Percentiles rank a stretch among this genome's conserved stretches.
Conservation (phyloP, 768 basidiomycete genomes). For the Amanita thiersii region DNA sequence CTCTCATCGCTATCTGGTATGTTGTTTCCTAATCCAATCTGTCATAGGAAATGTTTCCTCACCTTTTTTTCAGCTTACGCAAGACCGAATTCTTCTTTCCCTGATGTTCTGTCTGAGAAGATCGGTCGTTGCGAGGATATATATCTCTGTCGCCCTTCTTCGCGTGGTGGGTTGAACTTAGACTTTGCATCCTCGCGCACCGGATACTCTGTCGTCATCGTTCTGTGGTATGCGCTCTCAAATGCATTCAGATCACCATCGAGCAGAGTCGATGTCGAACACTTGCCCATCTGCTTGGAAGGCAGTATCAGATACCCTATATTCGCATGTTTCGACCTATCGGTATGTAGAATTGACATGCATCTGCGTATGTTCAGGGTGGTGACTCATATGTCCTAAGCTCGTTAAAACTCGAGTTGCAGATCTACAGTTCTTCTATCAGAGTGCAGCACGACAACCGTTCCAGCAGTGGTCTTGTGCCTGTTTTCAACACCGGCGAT, state of each 20-base stretch:
- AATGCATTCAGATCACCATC: slow-evolving; percentile 16
- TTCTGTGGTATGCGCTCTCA: slow-evolving; percentile 10
- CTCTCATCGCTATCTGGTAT: background rate
- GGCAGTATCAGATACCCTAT: slow-evolving; percentile 24
- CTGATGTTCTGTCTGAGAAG: background rate
- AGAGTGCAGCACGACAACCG: slow-evolving; percentile 30
- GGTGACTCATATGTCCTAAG: background rate
- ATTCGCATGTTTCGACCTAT: slow-evolving; percentile 42
- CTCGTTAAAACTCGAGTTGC: slow-evolving; percentile 49
- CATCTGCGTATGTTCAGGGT: background rate
- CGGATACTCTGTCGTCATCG: background rate
- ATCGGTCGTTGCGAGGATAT: background rate
- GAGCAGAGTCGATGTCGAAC: slow-evolving; percentile 21
- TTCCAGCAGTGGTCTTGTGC: slow-evolving; percentile 23
- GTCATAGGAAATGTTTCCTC: too few relatives aligned
- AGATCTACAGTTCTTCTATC: slow-evolving; percentile 54
- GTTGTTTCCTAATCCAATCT: background rate
- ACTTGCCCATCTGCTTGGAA: slow-evolving; percentile 23
- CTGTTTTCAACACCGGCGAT: slow-evolving; percentile 57
- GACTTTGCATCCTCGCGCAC: too few relatives aligned
- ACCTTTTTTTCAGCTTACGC: too few relatives aligned
- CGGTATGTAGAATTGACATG: slow-evolving; percentile 25
- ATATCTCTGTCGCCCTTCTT: too few relatives aligned
- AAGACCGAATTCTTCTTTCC: too few relatives aligned
- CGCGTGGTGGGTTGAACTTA: too few relatives aligned